Conservation (phyloP, 495 filamentous ascomycete species). For the Bombardia bombarda region DNA sequence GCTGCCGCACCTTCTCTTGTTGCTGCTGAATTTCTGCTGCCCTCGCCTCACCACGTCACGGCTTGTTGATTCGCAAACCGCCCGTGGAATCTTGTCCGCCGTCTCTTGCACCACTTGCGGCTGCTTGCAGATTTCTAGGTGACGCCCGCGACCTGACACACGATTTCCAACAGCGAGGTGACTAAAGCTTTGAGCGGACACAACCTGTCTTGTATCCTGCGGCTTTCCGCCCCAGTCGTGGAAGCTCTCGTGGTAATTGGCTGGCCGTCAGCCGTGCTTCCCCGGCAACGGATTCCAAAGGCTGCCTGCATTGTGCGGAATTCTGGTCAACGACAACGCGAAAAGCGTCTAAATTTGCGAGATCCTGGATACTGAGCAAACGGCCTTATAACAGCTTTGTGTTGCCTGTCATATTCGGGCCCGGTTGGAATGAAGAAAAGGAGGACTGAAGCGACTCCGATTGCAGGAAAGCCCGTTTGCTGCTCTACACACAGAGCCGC, state of each 20-base stretch:
- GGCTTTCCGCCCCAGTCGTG: constrained; percentile 7
- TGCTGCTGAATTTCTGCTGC: constrained; percentile 1
- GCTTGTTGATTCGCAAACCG: constrained; percentile 1
- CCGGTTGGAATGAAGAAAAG: constrained; percentile 15
- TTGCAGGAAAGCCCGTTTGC: constrained; percentile 9
- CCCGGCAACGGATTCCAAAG: constrained; percentile 11
- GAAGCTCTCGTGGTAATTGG: constrained; percentile 15
- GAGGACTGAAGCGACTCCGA: constrained; percentile 6
- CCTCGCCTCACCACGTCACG: background rate
- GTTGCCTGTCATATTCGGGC: too few relatives aligned
- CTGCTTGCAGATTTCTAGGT: constrained; percentile 14
- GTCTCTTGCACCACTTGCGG: constrained; percentile 12
- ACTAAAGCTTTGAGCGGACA: constrained; percentile 10
- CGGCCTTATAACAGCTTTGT: constrained; percentile 6
- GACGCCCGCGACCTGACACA: constrained; percentile 18
- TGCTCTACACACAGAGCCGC: background rate
- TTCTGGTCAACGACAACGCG: constrained; percentile 16
- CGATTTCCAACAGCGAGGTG: constrained; percentile 24
- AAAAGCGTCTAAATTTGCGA: constrained; percentile 16
- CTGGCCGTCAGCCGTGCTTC: constrained; percentile 10
- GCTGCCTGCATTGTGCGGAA: constrained; percentile 17
- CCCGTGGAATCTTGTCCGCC: constrained; percentile 6
- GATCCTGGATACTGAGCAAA: constrained; percentile 16
- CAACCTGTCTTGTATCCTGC: constrained; percentile 7
- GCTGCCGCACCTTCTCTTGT: constrained; percentile 2